A percentile compares a stretch with the other conserved stretches of the same genome.
Evolutionary conservation across 768 basidiomycete species (phyloP).

Genomic region (Lactarius akahatsu): DNA sequence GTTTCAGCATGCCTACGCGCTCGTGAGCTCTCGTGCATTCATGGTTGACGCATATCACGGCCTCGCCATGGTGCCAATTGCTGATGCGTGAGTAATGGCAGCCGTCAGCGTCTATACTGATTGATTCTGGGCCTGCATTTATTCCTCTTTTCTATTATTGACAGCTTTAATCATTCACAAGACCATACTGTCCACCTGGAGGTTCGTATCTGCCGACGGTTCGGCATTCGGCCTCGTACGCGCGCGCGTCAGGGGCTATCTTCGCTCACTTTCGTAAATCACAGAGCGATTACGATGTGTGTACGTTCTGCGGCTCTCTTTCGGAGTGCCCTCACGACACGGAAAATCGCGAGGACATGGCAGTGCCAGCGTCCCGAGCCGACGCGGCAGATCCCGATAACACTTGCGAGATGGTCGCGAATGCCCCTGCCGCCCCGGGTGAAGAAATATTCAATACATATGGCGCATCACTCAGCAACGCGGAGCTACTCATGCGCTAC

Average conservation of each 20-base stretch:
- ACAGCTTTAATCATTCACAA: slow-evolving; percentile 70
- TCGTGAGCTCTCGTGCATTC: slow-evolving; percentile 83
- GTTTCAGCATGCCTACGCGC: slow-evolving; percentile 55
- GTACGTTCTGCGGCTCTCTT: slow-evolving; percentile 66
- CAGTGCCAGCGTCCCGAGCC: background rate
- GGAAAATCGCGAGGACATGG: slow-evolving; percentile 26
- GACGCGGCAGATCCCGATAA: slow-evolving; percentile 28
- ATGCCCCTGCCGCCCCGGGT: slow-evolving; percentile 47
- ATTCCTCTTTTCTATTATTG: slow-evolving; percentile 13
- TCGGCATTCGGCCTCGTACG: background rate
- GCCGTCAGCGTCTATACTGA: background rate
- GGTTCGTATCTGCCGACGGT: slow-evolving; percentile 42
- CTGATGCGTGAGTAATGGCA: slow-evolving; percentile 62
- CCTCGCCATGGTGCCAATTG: slow-evolving; percentile 80
- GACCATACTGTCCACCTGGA: slow-evolving; percentile 73
- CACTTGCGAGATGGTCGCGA: slow-evolving; percentile 65
- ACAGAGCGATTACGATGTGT: slow-evolving; percentile 74
- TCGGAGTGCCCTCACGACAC: slow-evolving; percentile 66
- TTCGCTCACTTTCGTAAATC: slow-evolving; percentile 15
- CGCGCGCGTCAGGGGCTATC: background rate
- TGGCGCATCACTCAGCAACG: slow-evolving; percentile 62
- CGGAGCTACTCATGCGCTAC: slow-evolving; percentile 64
- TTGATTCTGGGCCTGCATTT: slow-evolving; percentile 6
- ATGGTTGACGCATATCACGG: slow-evolving; percentile 79
- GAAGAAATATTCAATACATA: slow-evolving; percentile 78